A percentile compares a stretch with the other conserved stretches of the same genome.
These are phyloP conservation scores for Neurospora tetraspora DNA, from an alignment of 495 filamentous ascomycete genomes.

Conservation along the genomic window DNA sequence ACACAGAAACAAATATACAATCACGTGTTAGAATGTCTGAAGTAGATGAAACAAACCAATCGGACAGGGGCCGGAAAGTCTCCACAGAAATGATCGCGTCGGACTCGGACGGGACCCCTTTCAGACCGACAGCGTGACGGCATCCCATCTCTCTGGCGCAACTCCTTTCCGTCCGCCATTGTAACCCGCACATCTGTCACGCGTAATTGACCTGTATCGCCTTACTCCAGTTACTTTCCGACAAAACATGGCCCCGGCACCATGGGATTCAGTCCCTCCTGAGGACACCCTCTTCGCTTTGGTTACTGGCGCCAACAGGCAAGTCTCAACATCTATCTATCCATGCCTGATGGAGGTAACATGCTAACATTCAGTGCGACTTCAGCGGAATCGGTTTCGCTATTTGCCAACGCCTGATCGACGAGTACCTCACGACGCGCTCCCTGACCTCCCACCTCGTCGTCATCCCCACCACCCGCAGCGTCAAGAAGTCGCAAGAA, in stretches of 20 bases:
- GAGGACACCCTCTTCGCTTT: conserved; percentile 44
- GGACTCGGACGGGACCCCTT: neutral
- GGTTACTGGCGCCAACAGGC: conserved; percentile 72
- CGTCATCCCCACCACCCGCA: conserved; percentile 58
- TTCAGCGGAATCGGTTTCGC: conserved; percentile 80
- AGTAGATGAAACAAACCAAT: neutral
- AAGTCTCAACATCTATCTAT: conserved; percentile 5
- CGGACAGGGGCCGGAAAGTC: neutral
- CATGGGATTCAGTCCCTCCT: conserved; percentile 39
- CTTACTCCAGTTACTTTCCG: neutral
- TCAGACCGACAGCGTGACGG: neutral
- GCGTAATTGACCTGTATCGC: neutral
- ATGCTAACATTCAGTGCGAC: conserved; percentile 8
- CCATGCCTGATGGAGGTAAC: neutral
- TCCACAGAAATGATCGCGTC: neutral
- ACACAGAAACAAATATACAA: neutral
- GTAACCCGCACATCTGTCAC: neutral
- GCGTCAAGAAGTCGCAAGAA: conserved; percentile 45
- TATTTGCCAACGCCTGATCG: conserved; percentile 76
- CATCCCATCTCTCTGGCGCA: neutral
- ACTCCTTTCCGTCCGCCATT: neutral
- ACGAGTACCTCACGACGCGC: conserved; percentile 72
- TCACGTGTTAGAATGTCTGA: neutral
- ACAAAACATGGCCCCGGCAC: conserved; percentile 31
- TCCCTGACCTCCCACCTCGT: conserved; percentile 51